Percentiles rank a stretch among this genome's conserved stretches.
These are phyloP conservation scores for Pythium chondricola DNA, from an alignment of 352 stramenopile genomes.

Conservation along the genomic window DNA sequence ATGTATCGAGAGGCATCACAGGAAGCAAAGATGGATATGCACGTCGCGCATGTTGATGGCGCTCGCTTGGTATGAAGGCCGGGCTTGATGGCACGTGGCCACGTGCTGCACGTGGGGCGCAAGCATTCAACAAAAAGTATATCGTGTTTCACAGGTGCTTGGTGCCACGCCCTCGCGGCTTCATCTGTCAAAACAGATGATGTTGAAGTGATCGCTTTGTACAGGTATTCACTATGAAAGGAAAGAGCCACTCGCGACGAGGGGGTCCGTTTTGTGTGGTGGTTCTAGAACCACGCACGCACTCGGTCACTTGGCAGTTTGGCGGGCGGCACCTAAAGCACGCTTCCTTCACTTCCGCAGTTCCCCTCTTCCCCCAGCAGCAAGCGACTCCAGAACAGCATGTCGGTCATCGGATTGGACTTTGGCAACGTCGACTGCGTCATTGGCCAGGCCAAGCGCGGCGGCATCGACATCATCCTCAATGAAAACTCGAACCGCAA, in stretches of 20 bases:
- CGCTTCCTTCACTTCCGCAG: slow-evolving; percentile 3
- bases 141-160: too few species aligned
- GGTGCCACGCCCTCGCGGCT: too few species aligned
- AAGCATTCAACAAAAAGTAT: too few species aligned
- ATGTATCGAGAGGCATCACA: too few species aligned
- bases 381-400: slow-evolving; percentile 26
- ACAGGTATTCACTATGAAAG: slow-evolving; percentile 7
- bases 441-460: slow-evolving; percentile 94
- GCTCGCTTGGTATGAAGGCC: too few species aligned
- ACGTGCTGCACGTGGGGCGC: too few species aligned
- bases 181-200: too few species aligned
- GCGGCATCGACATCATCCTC: slow-evolving; percentile 98
- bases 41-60: too few species aligned
- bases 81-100: too few species aligned
- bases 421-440: slow-evolving; percentile 96
- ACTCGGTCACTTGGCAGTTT: background rate
- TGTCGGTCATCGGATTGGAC: slow-evolving; percentile 97
- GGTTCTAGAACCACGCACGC: slow-evolving; percentile 22
- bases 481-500: slow-evolving; percentile 99
- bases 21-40: too few species aligned
- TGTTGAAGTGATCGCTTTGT: too few species aligned
- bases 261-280: slow-evolving; percentile 5
- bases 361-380: slow-evolving; percentile 4
- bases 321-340: slow-evolving; percentile 6
- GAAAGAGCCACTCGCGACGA: background rate